These are phyloP conservation scores for Pythium plurisporium DNA, from an alignment of 352 stramenopile genomes.

Conservation along the genomic window DNA sequence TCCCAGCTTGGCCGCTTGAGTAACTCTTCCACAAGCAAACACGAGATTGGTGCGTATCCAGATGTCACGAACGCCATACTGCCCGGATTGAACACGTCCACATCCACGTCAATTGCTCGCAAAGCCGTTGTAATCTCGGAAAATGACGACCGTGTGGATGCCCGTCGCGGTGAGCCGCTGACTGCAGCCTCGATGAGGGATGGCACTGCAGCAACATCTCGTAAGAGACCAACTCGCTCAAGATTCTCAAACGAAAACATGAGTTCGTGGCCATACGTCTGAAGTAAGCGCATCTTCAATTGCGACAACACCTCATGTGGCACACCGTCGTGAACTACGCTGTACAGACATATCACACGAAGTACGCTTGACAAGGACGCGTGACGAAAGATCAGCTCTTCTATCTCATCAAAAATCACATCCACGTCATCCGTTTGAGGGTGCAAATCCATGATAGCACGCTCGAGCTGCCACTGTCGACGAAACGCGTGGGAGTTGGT, in stretches of 20 bases:
- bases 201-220: constrained; percentile 9
- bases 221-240: constrained; percentile 43
- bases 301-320: constrained; percentile 26
- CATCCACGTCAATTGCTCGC: constrained; percentile 47
- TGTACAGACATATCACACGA: constrained; percentile 61
- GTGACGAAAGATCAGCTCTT: constrained; percentile 59
- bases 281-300: constrained; percentile 55
- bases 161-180: neutral
- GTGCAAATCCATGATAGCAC: constrained; percentile 53
- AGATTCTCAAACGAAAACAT: constrained; percentile 70
- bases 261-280: constrained; percentile 70
- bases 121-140: constrained; percentile 17
- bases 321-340: constrained; percentile 47
- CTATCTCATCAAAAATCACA: constrained; percentile 26
- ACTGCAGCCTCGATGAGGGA: neutral
- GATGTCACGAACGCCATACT: constrained; percentile 66
- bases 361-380: constrained; percentile 48
- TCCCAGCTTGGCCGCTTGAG: constrained; percentile 47
- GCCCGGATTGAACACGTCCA: constrained; percentile 48
- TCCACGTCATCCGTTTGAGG: constrained; percentile 30
- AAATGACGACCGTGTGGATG: neutral
- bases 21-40: constrained; percentile 62
- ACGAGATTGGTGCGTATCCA: constrained; percentile 67
- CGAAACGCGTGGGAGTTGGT: constrained; percentile 47
- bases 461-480: constrained; percentile 63